Conservation (phyloP, 2,329 filamentous ascomycete species). For the Apiospora phragmitis region DNA sequence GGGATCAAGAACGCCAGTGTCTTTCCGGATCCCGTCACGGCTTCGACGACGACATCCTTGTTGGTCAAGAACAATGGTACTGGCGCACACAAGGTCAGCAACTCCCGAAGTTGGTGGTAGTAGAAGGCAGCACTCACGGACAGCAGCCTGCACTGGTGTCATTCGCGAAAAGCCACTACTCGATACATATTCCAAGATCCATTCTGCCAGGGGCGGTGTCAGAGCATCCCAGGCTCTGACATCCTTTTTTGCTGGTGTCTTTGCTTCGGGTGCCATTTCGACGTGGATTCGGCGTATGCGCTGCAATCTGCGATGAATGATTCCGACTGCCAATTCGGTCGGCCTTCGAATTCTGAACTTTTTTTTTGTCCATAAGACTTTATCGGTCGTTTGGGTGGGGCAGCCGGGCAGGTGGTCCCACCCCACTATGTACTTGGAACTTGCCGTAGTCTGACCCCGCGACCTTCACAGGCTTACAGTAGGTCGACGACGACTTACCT, state of each 20-base stretch:
- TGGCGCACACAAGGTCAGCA: background rate
- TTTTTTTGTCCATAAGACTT: conserved; percentile 5
- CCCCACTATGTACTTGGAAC: background rate
- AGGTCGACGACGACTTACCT: background rate
- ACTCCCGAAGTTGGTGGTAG: conserved; percentile 75
- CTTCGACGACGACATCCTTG: conserved; percentile 83
- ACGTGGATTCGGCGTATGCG: background rate
- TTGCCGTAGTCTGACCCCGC: background rate
- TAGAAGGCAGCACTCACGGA: conserved; percentile 30
- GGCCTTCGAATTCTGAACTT: background rate
- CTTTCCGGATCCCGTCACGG: conserved; percentile 89
- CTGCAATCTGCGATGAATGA: background rate
- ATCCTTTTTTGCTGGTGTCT: conserved; percentile 42
- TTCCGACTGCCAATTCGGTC: background rate
- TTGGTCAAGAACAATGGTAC: conserved; percentile 50
- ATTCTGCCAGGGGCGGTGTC: conserved; percentile 72
- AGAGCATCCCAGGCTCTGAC: conserved; percentile 66
- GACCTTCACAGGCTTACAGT: no score
- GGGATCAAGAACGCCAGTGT: conserved; percentile 85
- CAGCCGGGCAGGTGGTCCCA: background rate
- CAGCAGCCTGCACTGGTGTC: conserved; percentile 93
- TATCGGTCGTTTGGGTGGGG: background rate
- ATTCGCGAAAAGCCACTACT: conserved; percentile 85
- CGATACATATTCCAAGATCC: conserved; percentile 81
- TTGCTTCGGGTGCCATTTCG: conserved; percentile 35